Evolutionary conservation across 345 rosid species (phyloP), one percentile per base, ranked within the genome.

Genomic region (Citrus reticulata): DNA sequence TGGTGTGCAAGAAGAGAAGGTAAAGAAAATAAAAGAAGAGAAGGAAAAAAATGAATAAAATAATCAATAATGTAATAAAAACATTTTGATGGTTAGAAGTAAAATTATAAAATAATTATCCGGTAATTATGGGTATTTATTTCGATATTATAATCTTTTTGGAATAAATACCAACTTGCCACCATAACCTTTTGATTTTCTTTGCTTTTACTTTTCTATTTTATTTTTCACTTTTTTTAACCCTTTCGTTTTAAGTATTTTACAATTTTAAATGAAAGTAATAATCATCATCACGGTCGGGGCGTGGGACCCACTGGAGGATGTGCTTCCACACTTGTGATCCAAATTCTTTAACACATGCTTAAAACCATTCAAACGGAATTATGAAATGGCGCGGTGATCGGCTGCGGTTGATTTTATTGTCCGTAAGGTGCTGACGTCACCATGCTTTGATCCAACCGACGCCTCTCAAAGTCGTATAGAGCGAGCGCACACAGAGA

Each of bases 1-100:
- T 80, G 87, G 54, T 80, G 83, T 81, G 81, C 81, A 84, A 83
- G 88, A 82, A 74, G 83, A 75, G 88, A 87, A 82, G 87, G 90
- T 81, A 86, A 88, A 82, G 83, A 60, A 75, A 80, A 78, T 65
- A 70, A 63, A 83, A 78, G 62, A 32, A 34, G 17, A 11, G 51
- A 46, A 13, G 46, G 69, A 6, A 60, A 32, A 40, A 59, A 58
- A 34, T n/a, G 22, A 74, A 60, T 62, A 71, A 77, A 61, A 6
- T 49, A 49, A 60, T 46, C 68, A 40, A 42, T 39, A 67, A 32
- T 29, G 5, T 29, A 14, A 30, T 6, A 32, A 75, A 65, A 65
- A 30, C 10, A 75, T 64, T 64, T 63, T 61, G 14, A n/a, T 19
- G 25, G 37, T 71, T 77, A 7, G 58, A 81, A 69, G 59, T 55